Evolutionary conservation across 352 stramenopile genomes (phyloP), one percentile per base, ranked within the genome.

Genomic region (Pythium guiyangense): DNA sequence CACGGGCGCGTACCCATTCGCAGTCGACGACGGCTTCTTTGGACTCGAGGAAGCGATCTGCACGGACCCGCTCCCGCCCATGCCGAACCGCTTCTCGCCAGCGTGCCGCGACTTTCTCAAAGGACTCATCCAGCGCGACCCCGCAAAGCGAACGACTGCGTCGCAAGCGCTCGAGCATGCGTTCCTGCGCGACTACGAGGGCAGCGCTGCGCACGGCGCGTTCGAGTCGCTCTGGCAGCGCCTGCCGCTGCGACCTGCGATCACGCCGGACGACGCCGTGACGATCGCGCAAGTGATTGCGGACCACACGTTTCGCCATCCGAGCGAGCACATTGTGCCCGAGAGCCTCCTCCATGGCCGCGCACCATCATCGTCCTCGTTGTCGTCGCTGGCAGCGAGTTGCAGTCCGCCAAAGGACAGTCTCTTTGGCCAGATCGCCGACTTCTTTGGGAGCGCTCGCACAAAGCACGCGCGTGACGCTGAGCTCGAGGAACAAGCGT

Each of bases 101-200:
- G 82, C 79, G 18, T 97, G 91, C 22, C 96, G 97, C 25, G 90
- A 98, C 65, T 92, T 99, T 31, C 71, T 99, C 52, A 94, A 88
- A 27, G 64, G 88, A 35, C 71, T 98, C 34, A 72, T 99, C 31
- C 80, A 88, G 42, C 84, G 96, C 34, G 91, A 98, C 66, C 89
- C 91, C 6, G 47, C 62, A 2, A 71, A 64, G 12, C 74, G 96
- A 12, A 75, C 97, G 20, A 96, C 83, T 0, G 80, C 92, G 0
- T 67, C 87, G 9, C 61, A 97, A 64, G 90, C 94, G 10, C 66
- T 98, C 15, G 61, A 77, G 10, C 95, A 99, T 70, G 92, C 92
- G 1, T 99, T 92, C 35, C 62, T 94, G 31, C 62, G 56, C 17
- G 70, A 61, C 0, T 94, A 94, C 56, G 53, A 37, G 1, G 62